phyloP scores from a whole-genome alignment of 768 basidiomycete species.

The Pleurotus cornucopiae region DNA sequence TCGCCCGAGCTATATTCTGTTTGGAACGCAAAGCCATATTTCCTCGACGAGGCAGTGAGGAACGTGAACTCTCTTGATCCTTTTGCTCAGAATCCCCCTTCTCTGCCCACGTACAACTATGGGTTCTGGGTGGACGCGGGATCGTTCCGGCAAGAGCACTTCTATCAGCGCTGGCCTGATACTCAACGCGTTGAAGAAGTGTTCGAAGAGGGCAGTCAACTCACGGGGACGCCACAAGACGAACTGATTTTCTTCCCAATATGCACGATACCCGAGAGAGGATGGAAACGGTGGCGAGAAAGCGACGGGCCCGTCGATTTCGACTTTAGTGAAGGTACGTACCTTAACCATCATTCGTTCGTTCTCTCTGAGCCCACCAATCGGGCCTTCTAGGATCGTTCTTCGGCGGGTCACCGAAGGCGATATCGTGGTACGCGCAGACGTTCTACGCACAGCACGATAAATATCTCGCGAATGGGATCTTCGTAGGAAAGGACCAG shows the following conservation, averaged over 20 bases:
- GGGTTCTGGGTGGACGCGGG: conserved; percentile 59
- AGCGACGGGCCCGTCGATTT: conserved; percentile 46
- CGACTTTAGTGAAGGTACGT: conserved; percentile 48
- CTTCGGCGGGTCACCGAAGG: conserved; percentile 45
- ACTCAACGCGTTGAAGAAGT: conserved; percentile 31
- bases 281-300: conserved; percentile 34
- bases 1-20: conserved; percentile 49
- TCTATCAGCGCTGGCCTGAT: conserved; percentile 47
- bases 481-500: conserved; percentile 58
- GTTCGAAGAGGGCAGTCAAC: conserved; percentile 29
- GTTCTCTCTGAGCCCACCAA: neutral
- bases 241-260: conserved; percentile 49
- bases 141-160: conserved; percentile 41
- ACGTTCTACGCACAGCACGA: conserved; percentile 50
- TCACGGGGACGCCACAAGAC: conserved; percentile 26
- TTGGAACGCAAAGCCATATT: conserved; percentile 53
- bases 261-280: conserved; percentile 25
- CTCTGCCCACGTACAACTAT: conserved; percentile 36
- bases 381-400: conserved; percentile 47
- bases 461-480: conserved; percentile 38
- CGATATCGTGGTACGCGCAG: conserved; percentile 41
- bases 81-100: conserved; percentile 1
- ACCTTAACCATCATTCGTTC: neutral
- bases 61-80: conserved; percentile 8
- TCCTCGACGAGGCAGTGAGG: conserved; percentile 37